Percentiles rank a stretch among this genome's conserved stretches.
Conservation (phyloP, 257 asterid genomes). For the Nemophila menziesii region DNA sequence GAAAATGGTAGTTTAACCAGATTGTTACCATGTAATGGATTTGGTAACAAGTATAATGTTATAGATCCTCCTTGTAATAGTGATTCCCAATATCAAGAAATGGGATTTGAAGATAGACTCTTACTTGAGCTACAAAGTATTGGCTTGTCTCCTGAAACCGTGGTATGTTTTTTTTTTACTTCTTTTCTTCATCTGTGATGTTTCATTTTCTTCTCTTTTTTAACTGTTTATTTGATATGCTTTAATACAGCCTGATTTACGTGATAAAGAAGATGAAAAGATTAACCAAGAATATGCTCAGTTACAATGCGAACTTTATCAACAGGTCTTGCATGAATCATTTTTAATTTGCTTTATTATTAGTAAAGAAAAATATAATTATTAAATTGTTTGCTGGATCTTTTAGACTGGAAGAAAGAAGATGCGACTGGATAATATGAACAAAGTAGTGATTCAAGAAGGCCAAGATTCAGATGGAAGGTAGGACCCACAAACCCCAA, state of each 20-base stretch:
- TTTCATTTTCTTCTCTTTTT: not conserved
- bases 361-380: not conserved
- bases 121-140: constrained; percentile 69
- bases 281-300: constrained; percentile 53
- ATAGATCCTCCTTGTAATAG: constrained; percentile 29
- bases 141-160: constrained; percentile 59
- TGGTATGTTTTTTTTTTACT: constrained; percentile 40
- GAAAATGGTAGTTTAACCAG: constrained; percentile 42
- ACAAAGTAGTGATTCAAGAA: constrained; percentile 48
- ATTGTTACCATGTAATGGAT: constrained; percentile 43
- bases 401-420: constrained; percentile 56
- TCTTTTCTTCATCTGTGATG: not conserved
- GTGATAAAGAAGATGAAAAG: constrained; percentile 68
- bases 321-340: constrained; percentile 35
- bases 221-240: constrained; percentile 11
- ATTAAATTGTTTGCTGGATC: constrained; percentile 10
- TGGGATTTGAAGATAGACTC: constrained; percentile 62
- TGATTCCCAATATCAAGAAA: constrained; percentile 59
- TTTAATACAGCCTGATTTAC: constrained; percentile 66
- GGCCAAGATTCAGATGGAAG: constrained; percentile 38
- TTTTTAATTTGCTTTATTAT: not conserved
- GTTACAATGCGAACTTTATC: constrained; percentile 51
- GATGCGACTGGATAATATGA: constrained; percentile 39
- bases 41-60: constrained; percentile 16
- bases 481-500: constrained; percentile 26